These are phyloP conservation scores for Fusarium austroafricanum DNA, from an alignment of 2,329 filamentous ascomycete genomes.

Conservation along the genomic window DNA sequence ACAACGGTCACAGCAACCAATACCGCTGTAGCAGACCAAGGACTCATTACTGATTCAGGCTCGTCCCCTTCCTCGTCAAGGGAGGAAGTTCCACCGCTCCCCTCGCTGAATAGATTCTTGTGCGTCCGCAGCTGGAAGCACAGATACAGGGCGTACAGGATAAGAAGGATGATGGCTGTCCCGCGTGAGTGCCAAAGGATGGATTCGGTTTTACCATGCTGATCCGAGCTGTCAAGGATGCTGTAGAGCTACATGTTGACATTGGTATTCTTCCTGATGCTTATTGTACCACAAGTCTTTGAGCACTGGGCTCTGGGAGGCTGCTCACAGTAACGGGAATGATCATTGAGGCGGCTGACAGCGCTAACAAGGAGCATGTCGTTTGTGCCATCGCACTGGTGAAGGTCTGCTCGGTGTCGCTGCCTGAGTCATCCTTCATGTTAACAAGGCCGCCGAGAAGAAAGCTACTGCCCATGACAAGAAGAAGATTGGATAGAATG, in stretches of 20 bases:
- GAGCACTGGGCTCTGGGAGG: background rate
- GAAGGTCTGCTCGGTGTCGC: slow-evolving; percentile 76
- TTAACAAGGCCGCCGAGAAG: slow-evolving; percentile 77
- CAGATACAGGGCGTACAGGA: slow-evolving; percentile 81
- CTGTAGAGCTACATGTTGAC: slow-evolving; percentile 66
- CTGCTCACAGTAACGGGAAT: slow-evolving; percentile 74
- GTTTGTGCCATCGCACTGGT: slow-evolving; percentile 82
- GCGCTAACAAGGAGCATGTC: slow-evolving; percentile 78
- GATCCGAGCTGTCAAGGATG: slow-evolving; percentile 62
- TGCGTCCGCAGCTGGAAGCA: slow-evolving; percentile 83
- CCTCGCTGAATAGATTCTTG: slow-evolving; percentile 74
- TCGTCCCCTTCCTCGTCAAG: slow-evolving; percentile 53
- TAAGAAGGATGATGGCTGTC: slow-evolving; percentile 78
- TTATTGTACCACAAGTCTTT: slow-evolving; percentile 23
- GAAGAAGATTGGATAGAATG: slow-evolving; percentile 91
- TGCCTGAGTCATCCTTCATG: slow-evolving; percentile 62
- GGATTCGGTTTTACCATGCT: slow-evolving; percentile 60
- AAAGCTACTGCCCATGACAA: slow-evolving; percentile 86
- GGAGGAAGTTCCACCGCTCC: slow-evolving; percentile 44
- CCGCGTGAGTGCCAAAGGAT: slow-evolving; percentile 79
- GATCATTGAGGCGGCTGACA: slow-evolving; percentile 82
- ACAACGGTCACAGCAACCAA: slow-evolving; percentile 77
- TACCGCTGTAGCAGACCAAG: slow-evolving; percentile 70
- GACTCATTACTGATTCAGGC: slow-evolving; percentile 65
- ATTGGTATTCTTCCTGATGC: background rate